phyloP scores from a whole-genome alignment of 441 rosid species.

The Croton setiger region DNA sequence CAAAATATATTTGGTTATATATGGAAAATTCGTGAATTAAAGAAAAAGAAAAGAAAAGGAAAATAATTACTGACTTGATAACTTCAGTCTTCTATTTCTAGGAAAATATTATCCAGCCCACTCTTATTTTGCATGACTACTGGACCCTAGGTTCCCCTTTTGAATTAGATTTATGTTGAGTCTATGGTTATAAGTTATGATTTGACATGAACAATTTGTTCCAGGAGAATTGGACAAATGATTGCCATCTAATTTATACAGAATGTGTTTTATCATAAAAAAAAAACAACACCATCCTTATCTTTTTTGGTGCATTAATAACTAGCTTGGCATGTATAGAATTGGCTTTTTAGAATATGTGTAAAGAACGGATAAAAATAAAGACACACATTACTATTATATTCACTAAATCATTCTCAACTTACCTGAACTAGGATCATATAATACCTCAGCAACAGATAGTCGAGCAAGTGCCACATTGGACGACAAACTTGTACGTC shows the following conservation, averaged over 20 bases:
- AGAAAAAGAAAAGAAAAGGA: not conserved
- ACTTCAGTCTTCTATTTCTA: slow-evolving; percentile 1
- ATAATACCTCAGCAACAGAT: slow-evolving; percentile 64
- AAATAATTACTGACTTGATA: not conserved
- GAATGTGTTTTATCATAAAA: not conserved
- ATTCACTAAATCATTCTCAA: slow-evolving; percentile 14
- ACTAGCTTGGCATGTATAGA: not conserved
- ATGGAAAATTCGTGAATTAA: not conserved
- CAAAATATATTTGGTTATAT: not conserved
- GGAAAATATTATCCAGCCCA: not conserved
- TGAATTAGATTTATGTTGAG: not conserved
- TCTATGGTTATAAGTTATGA: not conserved
- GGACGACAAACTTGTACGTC: slow-evolving; percentile 60
- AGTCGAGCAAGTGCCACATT: slow-evolving; percentile 52
- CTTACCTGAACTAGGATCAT: slow-evolving; percentile 58
- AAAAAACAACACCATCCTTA: not conserved
- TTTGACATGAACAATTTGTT: not conserved
- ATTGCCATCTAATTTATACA: not conserved
- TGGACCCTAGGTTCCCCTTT: not conserved
- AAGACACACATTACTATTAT: slow-evolving; percentile 11
- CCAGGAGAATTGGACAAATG: not conserved
- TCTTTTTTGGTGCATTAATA: not conserved
- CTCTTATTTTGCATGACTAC: not conserved
- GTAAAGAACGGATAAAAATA: not conserved
- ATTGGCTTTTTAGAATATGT: not conserved